Percentiles rank a stretch among this genome's conserved stretches.
Conservation (phyloP, 1,284 basidiomycete species). For the Moesziomyces sp. region DNA sequence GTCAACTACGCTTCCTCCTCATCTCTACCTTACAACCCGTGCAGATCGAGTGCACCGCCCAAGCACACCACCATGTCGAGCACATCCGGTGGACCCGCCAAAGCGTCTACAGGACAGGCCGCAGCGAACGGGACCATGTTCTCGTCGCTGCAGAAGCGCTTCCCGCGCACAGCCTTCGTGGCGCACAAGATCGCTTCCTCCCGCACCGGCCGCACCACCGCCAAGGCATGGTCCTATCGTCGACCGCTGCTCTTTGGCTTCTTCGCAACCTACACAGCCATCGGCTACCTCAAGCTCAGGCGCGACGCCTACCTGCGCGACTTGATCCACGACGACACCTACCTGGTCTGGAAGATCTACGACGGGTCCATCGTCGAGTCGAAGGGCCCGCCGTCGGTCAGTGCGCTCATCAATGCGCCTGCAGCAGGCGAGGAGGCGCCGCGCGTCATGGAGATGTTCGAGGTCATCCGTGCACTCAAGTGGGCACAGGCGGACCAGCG, state of each 20-base stretch:
- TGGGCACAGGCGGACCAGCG: conserved; percentile 67
- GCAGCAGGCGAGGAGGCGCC: conserved; percentile 50
- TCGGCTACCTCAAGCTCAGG: conserved; percentile 49
- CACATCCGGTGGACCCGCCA: not conserved
- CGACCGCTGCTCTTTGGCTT: conserved; percentile 42
- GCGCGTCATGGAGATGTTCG: conserved; percentile 68
- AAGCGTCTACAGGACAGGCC: conserved; percentile 4
- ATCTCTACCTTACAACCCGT: not conserved
- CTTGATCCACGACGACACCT: conserved; percentile 57
- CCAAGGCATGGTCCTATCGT: conserved; percentile 45
- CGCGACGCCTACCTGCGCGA: conserved; percentile 51
- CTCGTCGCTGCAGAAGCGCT: conserved; percentile 28
- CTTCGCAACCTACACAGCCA: conserved; percentile 43
- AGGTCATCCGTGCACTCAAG: conserved; percentile 68
- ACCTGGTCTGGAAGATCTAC: conserved; percentile 66
- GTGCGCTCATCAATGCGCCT: conserved; percentile 45
- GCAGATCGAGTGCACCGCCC: too few relatives aligned
- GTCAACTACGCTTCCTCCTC: not conserved
- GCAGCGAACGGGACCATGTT: conserved; percentile 5
- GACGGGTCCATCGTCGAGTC: conserved; percentile 65
- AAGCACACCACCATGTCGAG: conserved; percentile 15
- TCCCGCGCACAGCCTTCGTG: conserved; percentile 36
- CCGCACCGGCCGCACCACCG: conserved; percentile 35
- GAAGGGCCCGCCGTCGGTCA: conserved; percentile 34
- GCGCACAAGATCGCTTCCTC: conserved; percentile 39